A percentile compares a stretch with the other conserved stretches of the same genome.
Conservation (phyloP, 2,329 filamentous ascomycete species). For the Westerdykella ornata region DNA sequence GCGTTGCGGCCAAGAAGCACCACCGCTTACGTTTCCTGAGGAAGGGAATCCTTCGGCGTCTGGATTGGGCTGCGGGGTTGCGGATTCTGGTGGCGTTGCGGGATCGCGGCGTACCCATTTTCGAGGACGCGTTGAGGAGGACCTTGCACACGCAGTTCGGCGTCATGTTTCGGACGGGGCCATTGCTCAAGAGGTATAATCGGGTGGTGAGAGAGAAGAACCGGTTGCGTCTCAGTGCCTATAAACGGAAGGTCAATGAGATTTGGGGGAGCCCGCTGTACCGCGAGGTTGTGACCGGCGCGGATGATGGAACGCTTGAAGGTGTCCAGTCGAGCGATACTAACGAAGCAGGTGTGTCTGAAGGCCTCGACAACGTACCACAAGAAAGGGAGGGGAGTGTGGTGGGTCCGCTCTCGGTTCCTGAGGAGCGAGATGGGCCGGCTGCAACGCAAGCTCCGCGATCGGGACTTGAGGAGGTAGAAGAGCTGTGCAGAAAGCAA, state of each 20-base stretch:
- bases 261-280: slow-evolving; percentile 19
- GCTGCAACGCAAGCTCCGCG: not conserved
- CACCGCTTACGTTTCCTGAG: slow-evolving; percentile 17
- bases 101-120: slow-evolving; percentile 22
- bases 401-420: no score
- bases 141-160: slow-evolving; percentile 23
- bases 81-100: slow-evolving; percentile 23
- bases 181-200: slow-evolving; percentile 18
- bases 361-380: no score
- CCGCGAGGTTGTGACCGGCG: no score
- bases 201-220: slow-evolving; percentile 21
- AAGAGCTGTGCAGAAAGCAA: no score
- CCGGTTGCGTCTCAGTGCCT: slow-evolving; percentile 14
- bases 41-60: slow-evolving; percentile 12
- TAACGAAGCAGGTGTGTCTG: no score
- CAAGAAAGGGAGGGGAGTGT: no score
- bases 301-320: no score
- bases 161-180: slow-evolving; percentile 25
- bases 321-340: no score
- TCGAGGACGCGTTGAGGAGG: slow-evolving; percentile 20
- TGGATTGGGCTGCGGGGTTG: slow-evolving; percentile 27
- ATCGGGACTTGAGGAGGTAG: no score
- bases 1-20: slow-evolving; percentile 17
- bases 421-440: no score
- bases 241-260: slow-evolving; percentile 22